phyloP scores from a whole-genome alignment of 805 yeast genomes.

The Hanseniaspora taiwanica region DNA sequence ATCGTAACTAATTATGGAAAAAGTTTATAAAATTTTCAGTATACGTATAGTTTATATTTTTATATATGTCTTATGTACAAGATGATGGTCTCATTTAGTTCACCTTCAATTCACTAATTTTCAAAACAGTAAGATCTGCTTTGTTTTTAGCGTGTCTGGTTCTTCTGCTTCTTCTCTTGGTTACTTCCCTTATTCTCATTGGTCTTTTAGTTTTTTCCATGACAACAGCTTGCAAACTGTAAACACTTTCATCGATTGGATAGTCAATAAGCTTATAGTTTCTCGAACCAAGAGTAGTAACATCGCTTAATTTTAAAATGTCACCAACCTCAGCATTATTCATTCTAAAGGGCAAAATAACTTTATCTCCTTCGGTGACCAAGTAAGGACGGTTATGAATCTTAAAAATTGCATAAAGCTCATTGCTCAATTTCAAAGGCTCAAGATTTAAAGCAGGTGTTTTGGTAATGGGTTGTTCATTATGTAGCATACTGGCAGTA shows the following conservation, averaged over 20 bases:
- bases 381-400: slow-evolving; percentile 76
- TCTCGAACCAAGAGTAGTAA: slow-evolving; percentile 74
- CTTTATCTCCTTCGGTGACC: slow-evolving; percentile 82
- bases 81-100: too few species aligned
- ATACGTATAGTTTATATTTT: too few species aligned
- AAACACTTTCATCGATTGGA: slow-evolving; percentile 40
- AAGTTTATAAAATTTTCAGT: too few species aligned
- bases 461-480: slow-evolving; percentile 1
- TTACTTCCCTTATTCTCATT: slow-evolving; percentile 54
- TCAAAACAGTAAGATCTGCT: slow-evolving; percentile 63
- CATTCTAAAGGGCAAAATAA: slow-evolving; percentile 66
- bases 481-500: too few species aligned
- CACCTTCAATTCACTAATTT: slow-evolving; percentile 59
- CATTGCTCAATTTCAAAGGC: slow-evolving; percentile 53
- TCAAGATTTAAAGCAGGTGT: slow-evolving; percentile 14
- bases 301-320: slow-evolving; percentile 55
- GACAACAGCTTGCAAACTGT: slow-evolving; percentile 60
- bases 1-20: too few species aligned
- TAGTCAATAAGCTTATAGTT: slow-evolving; percentile 55
- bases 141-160: slow-evolving; percentile 51
- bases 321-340: slow-evolving; percentile 77
- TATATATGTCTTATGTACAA: too few species aligned
- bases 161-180: slow-evolving; percentile 73
- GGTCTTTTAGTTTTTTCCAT: slow-evolving; percentile 78
- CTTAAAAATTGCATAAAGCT: slow-evolving; percentile 68